Evolutionary conservation across 2,329 filamentous ascomycete genomes (phyloP), one percentile per base, ranked within the genome.

Genomic region (Neopestalotiopsis sp.): DNA sequence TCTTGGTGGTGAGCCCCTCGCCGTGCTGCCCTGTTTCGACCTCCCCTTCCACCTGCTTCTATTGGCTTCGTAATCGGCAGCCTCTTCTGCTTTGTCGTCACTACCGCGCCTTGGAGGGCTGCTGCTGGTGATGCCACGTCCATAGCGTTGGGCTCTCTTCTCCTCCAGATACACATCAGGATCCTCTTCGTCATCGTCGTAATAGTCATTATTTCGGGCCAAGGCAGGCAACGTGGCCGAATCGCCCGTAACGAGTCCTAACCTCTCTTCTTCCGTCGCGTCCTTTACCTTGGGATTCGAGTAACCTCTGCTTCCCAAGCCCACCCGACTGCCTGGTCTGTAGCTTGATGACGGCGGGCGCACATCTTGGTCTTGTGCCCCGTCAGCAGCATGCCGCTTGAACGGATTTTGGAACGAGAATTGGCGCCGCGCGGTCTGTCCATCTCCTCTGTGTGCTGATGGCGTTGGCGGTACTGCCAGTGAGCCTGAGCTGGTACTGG

Each of bases 341-440:
- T 73, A 73, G 70, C 76, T 72, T 34, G 69, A 74, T 59, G 68
- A 77, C 72, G 72, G 67, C 49, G 69, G 65, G 65, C 61, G 77
- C 66, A 73, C 74, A 57, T 71, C 73, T 69, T 73, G 73, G 66
- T 79, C 73, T 63, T 75, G 71, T 72, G 74, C 45, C 49, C 72
- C 71, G 59, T 75, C 77, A 73, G 76, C 75, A 70, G 84, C 84
- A 73, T 85, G 82, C 64, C 90, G 87, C 70, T 84, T 83, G 80
- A 98, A 96, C 66, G 97, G 90, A 73, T 92, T 94, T 72, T 95
- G 92, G 85, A 98, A 98, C 20, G 93, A 97, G 81, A 98, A 99
- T 77, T 97, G 94, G 70, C 95, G 88, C 72, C 85, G 88, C 12
- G 92, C 89, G 38, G 84, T 83, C 67, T 87, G 72, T 66, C 69